These are phyloP conservation scores for Barbatosphaeria neglecta DNA, from an alignment of 495 filamentous ascomycete species.

Conservation along the genomic window DNA sequence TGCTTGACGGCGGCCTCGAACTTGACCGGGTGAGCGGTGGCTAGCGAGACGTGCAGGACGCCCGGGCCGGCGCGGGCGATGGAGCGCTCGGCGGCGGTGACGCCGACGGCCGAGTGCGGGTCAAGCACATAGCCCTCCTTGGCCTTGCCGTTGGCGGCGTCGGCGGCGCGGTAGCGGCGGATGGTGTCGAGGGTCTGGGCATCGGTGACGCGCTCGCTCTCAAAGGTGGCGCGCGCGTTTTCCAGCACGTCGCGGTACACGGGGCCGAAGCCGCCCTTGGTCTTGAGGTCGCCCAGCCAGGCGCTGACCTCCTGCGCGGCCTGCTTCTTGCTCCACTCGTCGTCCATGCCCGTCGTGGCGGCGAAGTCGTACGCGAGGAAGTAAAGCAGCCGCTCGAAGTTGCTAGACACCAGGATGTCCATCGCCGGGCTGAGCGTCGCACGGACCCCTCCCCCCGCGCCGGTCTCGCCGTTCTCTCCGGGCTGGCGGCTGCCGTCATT, in stretches of 20 bases:
- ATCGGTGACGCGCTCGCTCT: conserved; percentile 74
- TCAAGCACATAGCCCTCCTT: conserved; percentile 84
- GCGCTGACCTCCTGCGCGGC: conserved; percentile 52
- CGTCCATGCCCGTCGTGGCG: conserved; percentile 37
- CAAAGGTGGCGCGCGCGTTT: conserved; percentile 55
- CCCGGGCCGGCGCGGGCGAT: conserved; percentile 32
- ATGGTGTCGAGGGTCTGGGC: conserved; percentile 66
- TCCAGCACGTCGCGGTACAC: conserved; percentile 57
- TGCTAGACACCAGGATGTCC: conserved; percentile 91
- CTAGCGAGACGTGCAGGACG: conserved; percentile 62
- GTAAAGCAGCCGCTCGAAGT: conserved; percentile 96
- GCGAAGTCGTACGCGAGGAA: conserved; percentile 64
- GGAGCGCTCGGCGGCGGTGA: conserved; percentile 58
- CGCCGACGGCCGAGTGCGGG: conserved; percentile 81
- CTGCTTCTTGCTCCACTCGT: conserved; percentile 45
- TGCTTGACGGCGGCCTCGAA: conserved; percentile 69
- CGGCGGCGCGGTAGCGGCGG: conserved; percentile 46
- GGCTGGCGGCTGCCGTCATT: conserved; percentile 45
- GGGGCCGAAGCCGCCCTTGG: conserved; percentile 61
- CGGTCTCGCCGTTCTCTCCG: conserved; percentile 54
- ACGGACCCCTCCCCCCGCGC: conserved; percentile 58
- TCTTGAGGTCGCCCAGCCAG: conserved; percentile 71
- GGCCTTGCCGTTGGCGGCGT: no score
- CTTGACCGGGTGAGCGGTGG: conserved; percentile 91
- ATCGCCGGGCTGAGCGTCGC: conserved; percentile 87